Evolutionary conservation across 129 eudicot genomes (phyloP), one percentile per base, ranked within the genome.

Genomic region (Kitagawia praeruptora): DNA sequence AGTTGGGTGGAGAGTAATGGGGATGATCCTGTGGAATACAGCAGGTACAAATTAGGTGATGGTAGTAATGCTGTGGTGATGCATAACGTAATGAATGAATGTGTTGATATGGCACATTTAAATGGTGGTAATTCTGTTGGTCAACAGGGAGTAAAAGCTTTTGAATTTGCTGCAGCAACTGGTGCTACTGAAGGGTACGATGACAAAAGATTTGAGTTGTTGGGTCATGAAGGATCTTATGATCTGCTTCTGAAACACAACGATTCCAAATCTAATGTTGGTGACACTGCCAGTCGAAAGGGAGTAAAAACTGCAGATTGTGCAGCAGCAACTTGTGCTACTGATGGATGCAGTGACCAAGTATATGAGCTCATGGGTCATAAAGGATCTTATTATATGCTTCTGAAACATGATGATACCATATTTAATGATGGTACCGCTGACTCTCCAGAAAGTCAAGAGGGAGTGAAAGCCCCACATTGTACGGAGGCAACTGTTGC

Each of bases 341-440:
- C 75, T 38, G 45, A 23, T 40, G 25, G 44, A 69, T 34, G 16
- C 27, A 71, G 42, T 15, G 31, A 71, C 48, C 19, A 40, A 23
- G 25, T 16, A 6, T 71, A 71, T 71, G 75, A 71, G 75, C 25
- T 71, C 31, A 71, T 71, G 75, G 75, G 75, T 15, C 27, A 40
- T 19, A 19, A 41, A 16, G 46, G 14, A 34, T 71, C 12, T 19
- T 37, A 71, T 37, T 71, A 71, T 71, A 27, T 34, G 42, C 42
- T 71, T 16, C 27, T 71, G 75, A 40, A 39, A 40, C 75, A 8
- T 0, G 75, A 70, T 8, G 27, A 38, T 39, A 18, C 21, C 18
- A 67, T 40, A 73, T 73, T 15, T 73, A 2, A 8, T 42, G 51
- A 40, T 73, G 28, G 16, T 72, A 38, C n/a, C 21, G 2, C 64